Base-by-base conservation (phyloP, 768 basidiomycete species). In the Boletus sensibilis region DNA sequence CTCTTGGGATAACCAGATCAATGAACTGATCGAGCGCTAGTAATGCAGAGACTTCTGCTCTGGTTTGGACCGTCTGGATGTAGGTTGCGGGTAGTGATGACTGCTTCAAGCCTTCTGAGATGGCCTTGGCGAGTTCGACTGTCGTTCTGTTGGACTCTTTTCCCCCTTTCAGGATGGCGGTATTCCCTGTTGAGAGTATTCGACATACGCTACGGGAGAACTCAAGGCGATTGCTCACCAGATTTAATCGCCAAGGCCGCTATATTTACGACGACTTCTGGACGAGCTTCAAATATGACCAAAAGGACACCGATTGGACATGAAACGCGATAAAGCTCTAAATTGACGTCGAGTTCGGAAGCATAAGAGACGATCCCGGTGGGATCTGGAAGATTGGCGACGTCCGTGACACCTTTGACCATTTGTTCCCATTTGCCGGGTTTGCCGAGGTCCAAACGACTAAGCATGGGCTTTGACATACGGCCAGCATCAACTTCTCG, bases 201-300 rank as follows among this genome's bases (percentile, higher is more conserved):
- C 16, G 34, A 57, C 18, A 47, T 10, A 37, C 6, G n/a, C 13
- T 46, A 48, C 11, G 42, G 20, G 35, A 48, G 55, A 56, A 55
- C 21, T 11, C 20, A 20, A 18, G 44, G 45, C 21, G 23, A 20
- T 6, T 20, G 66, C 84, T 56, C 58, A 92, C 96, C 96, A 31
- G 94, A 97, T 72, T 98, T 99, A 68, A 99, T 91, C 1, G 97
- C 96, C 66, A 98, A 76, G 0, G 94, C 84, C 6, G 97, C 92
- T 60, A 99, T 98, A 70, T 98, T 98, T 39, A 98, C 91, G 25
- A 98, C 93, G 13, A 99, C 96, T 70, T 99, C 97, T 1, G 97
- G 97, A 29, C 96, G 82, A 4, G 96, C 91, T 72, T 98, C 97
- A 64, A 99, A 99, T 58, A 99, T 96, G 59, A 98, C 92, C 49